Evolutionary conservation across 495 filamentous ascomycete species (phyloP), one percentile per base, ranked within the genome.

Genomic region (Annulohypoxylon maeteangense): DNA sequence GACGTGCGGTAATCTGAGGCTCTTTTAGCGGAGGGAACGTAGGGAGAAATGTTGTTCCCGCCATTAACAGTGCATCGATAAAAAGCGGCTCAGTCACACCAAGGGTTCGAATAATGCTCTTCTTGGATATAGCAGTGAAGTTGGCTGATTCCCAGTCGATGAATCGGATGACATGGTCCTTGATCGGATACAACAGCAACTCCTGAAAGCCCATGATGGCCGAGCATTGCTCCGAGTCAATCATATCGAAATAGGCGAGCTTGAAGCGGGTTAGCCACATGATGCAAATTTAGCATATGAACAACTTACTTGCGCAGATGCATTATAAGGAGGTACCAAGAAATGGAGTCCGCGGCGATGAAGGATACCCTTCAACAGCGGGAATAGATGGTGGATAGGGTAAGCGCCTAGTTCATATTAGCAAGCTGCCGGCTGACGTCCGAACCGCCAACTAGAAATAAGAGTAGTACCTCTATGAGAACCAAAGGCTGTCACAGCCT

Each of bases 201-300:
- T 98, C 94, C n/a, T 93, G 88, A 2, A 93, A 88, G 31, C 93
- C 94, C 79, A 91, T 93, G 67, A 98, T 85, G 18, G 90, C 91
- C 63, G 93, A 92, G 61, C 92, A 85, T 54, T 91, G 87, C 38
- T 89, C 87, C 25, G 84, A 89, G 48, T 89, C 84, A 59, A 88
- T 85, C 75, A 90, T 87, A 62, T 91, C 87, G 56, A 97, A 88
- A 77, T 96, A 94, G 48, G 91, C 90, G 62, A 99, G 87, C 94
- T 97, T 72, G 53, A 31, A 40, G 18, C 3, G 77, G 14, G 78
- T 80, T 20, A 67, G 53, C 38, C 60, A n/a, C 48, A 63, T 23
- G 5, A 27, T 25, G 8, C 23, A 23, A 36, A 12, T 3, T 11
- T 22, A 31, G 48, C 20, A 53, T 12, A 53, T 4, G 31, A 45